Evolutionary conservation across 345 rosid genomes (phyloP).

Genomic region (Syzygium grande): DNA sequence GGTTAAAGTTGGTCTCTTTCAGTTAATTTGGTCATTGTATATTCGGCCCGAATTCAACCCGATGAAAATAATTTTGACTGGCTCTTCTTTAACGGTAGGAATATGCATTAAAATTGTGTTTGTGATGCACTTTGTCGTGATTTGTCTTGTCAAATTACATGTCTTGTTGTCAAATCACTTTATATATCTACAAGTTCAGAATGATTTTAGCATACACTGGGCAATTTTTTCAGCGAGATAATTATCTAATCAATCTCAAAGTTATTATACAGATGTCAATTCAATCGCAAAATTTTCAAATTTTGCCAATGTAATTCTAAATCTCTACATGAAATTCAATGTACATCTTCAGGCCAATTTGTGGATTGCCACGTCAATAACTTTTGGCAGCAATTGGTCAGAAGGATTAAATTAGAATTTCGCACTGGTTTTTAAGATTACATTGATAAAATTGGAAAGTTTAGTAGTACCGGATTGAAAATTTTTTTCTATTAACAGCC

Average conservation of each 20-base stretch:
- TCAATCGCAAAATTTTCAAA: background rate
- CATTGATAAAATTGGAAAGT: accelerated
- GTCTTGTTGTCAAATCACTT: background rate
- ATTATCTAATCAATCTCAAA: background rate
- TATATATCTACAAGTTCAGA: background rate
- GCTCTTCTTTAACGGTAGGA: background rate
- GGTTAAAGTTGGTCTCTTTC: background rate
- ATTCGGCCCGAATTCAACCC: background rate
- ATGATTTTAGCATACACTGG: background rate
- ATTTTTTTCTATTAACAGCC: background rate
- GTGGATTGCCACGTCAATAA: accelerated
- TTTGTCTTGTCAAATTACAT: background rate
- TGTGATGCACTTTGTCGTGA: background rate
- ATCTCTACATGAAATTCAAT: background rate
- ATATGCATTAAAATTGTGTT: background rate
- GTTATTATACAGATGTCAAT: accelerated
- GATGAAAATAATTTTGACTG: background rate
- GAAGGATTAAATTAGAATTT: background rate
- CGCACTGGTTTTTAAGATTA: accelerated
- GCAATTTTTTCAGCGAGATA: accelerated
- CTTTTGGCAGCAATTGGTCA: accelerated
- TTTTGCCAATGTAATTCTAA: background rate
- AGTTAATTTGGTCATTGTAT: background rate
- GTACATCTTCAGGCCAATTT: accelerated
- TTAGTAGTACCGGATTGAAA: background rate